Conservation (phyloP, 345 rosid species). For the Clausena lansium region DNA sequence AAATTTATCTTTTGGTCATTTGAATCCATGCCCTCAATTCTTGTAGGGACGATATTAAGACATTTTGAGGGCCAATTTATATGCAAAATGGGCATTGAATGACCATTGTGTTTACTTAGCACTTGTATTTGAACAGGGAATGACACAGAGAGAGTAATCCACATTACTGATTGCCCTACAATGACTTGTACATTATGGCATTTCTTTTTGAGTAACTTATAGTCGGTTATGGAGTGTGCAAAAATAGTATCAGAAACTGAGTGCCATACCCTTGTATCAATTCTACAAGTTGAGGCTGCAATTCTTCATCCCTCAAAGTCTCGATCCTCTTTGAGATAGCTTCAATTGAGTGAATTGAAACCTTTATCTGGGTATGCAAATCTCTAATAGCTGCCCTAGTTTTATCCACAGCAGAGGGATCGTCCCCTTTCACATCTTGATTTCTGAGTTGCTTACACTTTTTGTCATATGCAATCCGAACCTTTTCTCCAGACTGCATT, state of each 20-base stretch:
- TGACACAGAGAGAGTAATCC: not conserved
- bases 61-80: not conserved
- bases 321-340: conserved; percentile 82
- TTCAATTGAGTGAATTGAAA: conserved; percentile 84
- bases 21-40: not conserved
- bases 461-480: conserved; percentile 79
- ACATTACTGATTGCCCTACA: not conserved
- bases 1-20: not conserved
- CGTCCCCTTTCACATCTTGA: conserved; percentile 80
- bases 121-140: not conserved
- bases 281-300: conserved; percentile 88
- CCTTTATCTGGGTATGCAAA: conserved; percentile 74
- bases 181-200: not conserved
- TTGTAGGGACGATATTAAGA: not conserved
- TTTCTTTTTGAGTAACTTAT: not conserved
- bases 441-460: conserved; percentile 62
- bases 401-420: conserved; percentile 59
- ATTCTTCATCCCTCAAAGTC: conserved; percentile 86
- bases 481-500: conserved; percentile 70
- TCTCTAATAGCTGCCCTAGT: conserved; percentile 71
- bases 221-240: not conserved
- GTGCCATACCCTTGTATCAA: conserved; percentile 73
- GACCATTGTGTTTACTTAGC: not conserved
- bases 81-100: not conserved
- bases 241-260: not conserved